phyloP scores from a whole-genome alignment of 768 basidiomycete species.

The Tylopilus vinaceipallidus region DNA sequence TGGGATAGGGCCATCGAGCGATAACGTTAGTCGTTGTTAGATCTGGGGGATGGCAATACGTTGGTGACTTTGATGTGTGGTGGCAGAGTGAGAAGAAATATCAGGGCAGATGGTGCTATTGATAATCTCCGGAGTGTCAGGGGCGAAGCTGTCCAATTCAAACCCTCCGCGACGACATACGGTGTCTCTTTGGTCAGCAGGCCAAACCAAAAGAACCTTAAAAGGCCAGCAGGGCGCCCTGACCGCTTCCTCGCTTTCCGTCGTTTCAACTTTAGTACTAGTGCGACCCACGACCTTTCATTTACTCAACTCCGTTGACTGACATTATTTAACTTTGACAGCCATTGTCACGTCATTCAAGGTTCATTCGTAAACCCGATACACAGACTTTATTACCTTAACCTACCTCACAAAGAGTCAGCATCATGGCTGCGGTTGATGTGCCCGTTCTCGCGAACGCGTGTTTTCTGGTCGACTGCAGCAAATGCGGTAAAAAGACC shows the following conservation, averaged over 20 bases:
- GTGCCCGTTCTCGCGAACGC: slow-evolving; percentile 42
- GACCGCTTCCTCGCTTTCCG: too few species aligned
- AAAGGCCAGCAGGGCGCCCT: not conserved
- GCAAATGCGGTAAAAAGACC: slow-evolving; percentile 62
- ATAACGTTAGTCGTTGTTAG: too few species aligned
- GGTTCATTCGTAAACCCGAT: slow-evolving; percentile 11
- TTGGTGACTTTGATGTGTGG: slow-evolving; percentile 4
- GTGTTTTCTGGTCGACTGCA: slow-evolving; percentile 60
- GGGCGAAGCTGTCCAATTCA: not conserved
- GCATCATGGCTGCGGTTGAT: slow-evolving; percentile 24
- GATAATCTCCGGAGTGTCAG: slow-evolving; percentile 4
- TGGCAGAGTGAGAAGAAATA: slow-evolving; percentile 11
- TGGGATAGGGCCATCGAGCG: too few species aligned
- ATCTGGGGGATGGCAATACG: not conserved
- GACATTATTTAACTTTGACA: slow-evolving; percentile 9
- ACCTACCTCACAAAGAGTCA: slow-evolving; percentile 27
- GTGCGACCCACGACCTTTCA: slow-evolving; percentile 1
- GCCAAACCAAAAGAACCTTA: not conserved
- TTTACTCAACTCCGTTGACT: not conserved
- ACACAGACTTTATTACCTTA: slow-evolving; percentile 34
- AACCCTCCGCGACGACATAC: slow-evolving; percentile 12
- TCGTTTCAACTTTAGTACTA: too few species aligned
- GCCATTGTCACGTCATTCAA: slow-evolving; percentile 20
- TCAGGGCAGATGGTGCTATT: not conserved
- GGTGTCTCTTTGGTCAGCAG: not conserved